Conservation (phyloP, 768 basidiomycete species). For the Sporobolomyces roseus region DNA sequence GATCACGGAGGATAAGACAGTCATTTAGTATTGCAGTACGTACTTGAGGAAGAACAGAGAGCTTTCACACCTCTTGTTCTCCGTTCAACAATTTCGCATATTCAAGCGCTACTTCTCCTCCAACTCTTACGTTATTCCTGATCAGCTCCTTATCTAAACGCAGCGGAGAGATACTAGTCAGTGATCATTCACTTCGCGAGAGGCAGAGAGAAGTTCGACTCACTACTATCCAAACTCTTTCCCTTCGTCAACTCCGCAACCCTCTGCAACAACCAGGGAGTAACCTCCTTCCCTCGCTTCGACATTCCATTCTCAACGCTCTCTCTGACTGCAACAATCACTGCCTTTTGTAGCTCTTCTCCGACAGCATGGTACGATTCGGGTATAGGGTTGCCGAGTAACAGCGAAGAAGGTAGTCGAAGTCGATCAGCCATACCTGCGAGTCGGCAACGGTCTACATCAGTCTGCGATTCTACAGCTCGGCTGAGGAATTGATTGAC, state of each 20-base stretch:
- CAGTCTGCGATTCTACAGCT: too few relatives aligned
- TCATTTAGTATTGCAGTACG: conserved; percentile 19
- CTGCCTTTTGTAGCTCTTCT: conserved; percentile 64
- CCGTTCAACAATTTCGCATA: conserved; percentile 58
- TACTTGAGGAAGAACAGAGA: background rate
- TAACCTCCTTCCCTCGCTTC: conserved; percentile 79
- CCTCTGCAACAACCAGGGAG: conserved; percentile 85
- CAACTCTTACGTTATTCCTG: conserved; percentile 78
- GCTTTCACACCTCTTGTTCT: conserved; percentile 42
- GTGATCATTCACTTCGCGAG: conserved; percentile 3
- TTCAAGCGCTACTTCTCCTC: conserved; percentile 72
- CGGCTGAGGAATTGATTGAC: conserved; percentile 46
- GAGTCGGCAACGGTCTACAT: too few relatives aligned
- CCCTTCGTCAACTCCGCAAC: conserved; percentile 76
- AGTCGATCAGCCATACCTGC: conserved; percentile 49
- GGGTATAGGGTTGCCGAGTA: conserved; percentile 89
- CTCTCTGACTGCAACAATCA: conserved; percentile 79
- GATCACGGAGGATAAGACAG: too few relatives aligned
- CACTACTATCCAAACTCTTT: conserved; percentile 67
- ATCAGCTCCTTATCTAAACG: conserved; percentile 74
- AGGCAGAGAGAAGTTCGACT: conserved; percentile 46
- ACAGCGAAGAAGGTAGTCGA: conserved; percentile 66
- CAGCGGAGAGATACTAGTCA: too few relatives aligned
- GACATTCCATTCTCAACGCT: conserved; percentile 75
- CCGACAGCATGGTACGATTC: conserved; percentile 67